These are phyloP conservation scores for Kalmanozyma brasiliensis DNA, from an alignment of 1,284 basidiomycete species.

Conservation along the genomic window DNA sequence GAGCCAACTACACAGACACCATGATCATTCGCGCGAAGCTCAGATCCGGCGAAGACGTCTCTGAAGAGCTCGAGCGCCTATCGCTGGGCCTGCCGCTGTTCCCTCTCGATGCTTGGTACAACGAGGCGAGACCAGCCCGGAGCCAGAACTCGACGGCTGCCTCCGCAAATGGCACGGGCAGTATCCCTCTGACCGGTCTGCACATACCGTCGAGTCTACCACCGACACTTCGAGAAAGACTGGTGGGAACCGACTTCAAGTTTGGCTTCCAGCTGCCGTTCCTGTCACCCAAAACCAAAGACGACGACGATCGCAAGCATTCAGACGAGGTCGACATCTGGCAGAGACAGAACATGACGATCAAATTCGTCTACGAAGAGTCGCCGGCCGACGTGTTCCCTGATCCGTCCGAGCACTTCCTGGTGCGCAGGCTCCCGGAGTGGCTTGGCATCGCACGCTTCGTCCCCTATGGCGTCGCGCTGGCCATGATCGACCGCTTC, in stretches of 20 bases:
- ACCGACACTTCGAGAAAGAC: constrained; percentile 24
- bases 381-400: constrained; percentile 15
- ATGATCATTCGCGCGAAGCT: constrained; percentile 26
- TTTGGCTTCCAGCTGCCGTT: constrained; percentile 22
- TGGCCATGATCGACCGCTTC: constrained; percentile 30
- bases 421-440: constrained; percentile 30
- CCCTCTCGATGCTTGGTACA: constrained; percentile 11
- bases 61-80: constrained; percentile 27
- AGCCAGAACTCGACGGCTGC: neutral
- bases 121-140: neutral
- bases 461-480: constrained; percentile 21
- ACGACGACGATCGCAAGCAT: neutral
- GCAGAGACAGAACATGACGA: constrained; percentile 33
- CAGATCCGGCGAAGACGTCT: constrained; percentile 21
- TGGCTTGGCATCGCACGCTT: constrained; percentile 37
- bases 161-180: neutral
- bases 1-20: constrained; percentile 26
- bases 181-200: neutral
- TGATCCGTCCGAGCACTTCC: constrained; percentile 20
- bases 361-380: constrained; percentile 29
- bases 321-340: constrained; percentile 18
- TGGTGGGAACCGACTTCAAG: constrained; percentile 16
- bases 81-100: constrained; percentile 28
- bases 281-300: constrained; percentile 9
- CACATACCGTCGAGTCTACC: constrained; percentile 21